These are phyloP conservation scores for Diaporthe capsici DNA, from an alignment of 2,329 filamentous ascomycete genomes.

Conservation along the genomic window DNA sequence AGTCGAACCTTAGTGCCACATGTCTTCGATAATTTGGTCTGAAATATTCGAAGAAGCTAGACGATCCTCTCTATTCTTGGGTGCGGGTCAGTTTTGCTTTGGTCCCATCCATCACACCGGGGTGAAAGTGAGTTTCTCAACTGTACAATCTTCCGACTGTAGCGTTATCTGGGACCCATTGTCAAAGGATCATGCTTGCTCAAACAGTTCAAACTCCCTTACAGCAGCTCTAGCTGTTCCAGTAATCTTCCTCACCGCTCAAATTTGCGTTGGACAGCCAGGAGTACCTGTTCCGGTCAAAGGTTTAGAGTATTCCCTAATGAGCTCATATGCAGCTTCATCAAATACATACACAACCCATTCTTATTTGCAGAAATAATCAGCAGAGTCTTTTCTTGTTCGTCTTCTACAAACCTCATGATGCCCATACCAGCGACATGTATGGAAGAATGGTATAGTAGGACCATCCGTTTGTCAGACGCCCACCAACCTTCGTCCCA, in stretches of 20 bases:
- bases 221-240: background rate
- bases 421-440: too few relatives aligned
- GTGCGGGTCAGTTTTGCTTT: background rate
- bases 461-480: background rate
- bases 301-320: too few relatives aligned
- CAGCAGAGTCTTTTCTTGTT: too few relatives aligned
- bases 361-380: too few relatives aligned
- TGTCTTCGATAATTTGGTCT: background rate
- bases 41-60: background rate
- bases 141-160: background rate
- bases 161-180: background rate
- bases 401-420: too few relatives aligned
- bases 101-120: background rate
- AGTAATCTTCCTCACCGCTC: background rate
- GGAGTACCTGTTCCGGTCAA: background rate
- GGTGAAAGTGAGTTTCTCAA: background rate
- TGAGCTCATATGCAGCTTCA: too few relatives aligned
- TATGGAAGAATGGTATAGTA: background rate
- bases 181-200: too few relatives aligned
- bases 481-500: too few relatives aligned
- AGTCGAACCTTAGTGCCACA: background rate
- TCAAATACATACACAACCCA: too few relatives aligned
- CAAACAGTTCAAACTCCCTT: background rate
- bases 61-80: background rate
- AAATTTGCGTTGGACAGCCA: too few relatives aligned